Conservation (phyloP, 1,284 basidiomycete species). For the Cronartium quercuum region DNA sequence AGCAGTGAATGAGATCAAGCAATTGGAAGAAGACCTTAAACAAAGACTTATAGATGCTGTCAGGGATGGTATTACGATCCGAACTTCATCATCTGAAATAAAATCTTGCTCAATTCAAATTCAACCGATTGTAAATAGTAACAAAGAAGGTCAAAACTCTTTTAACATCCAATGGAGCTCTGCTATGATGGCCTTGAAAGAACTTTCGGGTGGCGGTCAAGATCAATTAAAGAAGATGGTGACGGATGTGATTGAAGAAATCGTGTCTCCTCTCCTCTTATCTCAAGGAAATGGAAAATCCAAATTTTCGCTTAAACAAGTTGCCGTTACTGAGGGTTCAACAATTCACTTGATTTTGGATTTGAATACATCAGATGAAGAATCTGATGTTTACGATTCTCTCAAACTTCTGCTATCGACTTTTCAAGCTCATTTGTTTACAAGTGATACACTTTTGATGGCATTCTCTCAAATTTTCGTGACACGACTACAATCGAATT, state of each 20-base stretch:
- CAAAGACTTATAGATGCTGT: slow-evolving; percentile 33
- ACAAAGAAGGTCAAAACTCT: not conserved
- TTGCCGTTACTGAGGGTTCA: not conserved
- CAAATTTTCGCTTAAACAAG: not conserved
- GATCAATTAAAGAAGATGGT: slow-evolving; percentile 17
- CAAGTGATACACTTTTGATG: slow-evolving; percentile 2
- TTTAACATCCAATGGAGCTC: slow-evolving; percentile 11
- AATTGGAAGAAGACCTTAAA: slow-evolving; percentile 38
- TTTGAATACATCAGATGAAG: not conserved
- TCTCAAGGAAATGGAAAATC: not conserved
- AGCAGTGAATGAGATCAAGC: slow-evolving; percentile 14
- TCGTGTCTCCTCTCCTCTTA: slow-evolving; percentile 8
- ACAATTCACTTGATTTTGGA: not conserved
- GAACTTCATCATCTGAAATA: not conserved
- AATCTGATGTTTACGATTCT: slow-evolving; percentile 22
- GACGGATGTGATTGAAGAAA: slow-evolving; percentile 7
- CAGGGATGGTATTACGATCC: not conserved
- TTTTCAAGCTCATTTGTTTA: slow-evolving; percentile 17
- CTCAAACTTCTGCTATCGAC: slow-evolving; percentile 20
- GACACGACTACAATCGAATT: not conserved
- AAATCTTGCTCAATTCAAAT: not conserved
- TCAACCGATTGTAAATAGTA: slow-evolving; percentile 5
- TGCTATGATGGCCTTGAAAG: slow-evolving; percentile 17
- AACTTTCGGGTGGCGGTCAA: slow-evolving; percentile 1
- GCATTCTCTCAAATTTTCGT: slow-evolving; percentile 14